Percentiles rank a stretch among this genome's conserved stretches.
Evolutionary conservation across 768 basidiomycete genomes (phyloP).

Genomic region (Tricholomella constricta): DNA sequence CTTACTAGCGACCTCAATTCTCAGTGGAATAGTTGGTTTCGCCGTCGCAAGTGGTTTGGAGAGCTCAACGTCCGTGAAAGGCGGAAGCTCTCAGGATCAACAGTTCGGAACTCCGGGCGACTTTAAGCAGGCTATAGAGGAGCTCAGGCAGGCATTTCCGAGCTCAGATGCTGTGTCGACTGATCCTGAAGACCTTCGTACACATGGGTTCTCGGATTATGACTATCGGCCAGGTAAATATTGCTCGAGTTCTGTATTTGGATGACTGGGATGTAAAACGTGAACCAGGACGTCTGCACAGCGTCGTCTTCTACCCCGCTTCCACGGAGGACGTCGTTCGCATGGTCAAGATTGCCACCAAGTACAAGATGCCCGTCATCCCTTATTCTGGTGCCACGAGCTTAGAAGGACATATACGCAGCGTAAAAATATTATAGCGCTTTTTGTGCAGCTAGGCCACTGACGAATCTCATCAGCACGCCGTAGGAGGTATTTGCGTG

Average conservation of each 20-base stretch:
- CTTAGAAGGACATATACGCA: conserved; percentile 75
- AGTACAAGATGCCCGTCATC: conserved; percentile 75
- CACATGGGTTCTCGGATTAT: conserved; percentile 57
- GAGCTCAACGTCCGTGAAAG: neutral
- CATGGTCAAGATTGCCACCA: conserved; percentile 73
- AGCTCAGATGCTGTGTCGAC: conserved; percentile 45
- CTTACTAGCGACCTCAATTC: conserved; percentile 11
- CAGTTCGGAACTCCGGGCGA: conserved; percentile 55
- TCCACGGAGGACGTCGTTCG: conserved; percentile 82
- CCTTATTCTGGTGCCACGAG: conserved; percentile 83
- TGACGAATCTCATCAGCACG: conserved; percentile 28
- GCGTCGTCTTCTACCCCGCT: conserved; percentile 63
- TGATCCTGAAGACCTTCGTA: conserved; percentile 49
- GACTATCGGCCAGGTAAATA: conserved; percentile 52
- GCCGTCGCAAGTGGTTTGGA: conserved; percentile 6
- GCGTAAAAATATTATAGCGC: conserved; percentile 42
- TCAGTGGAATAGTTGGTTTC: conserved; percentile 18
- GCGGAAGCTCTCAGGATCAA: conserved; percentile 11
- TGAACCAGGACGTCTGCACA: conserved; percentile 36
- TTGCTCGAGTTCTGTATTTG: neutral
- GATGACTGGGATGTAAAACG: neutral
- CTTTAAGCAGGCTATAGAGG: conserved; percentile 52
- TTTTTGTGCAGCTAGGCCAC: neutral
- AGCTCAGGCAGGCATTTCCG: conserved; percentile 44
- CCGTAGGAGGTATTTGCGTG: conserved; percentile 71